Base-by-base conservation (phyloP, 768 basidiomycete genomes). In the Leucocoprinus birnbaumii region DNA sequence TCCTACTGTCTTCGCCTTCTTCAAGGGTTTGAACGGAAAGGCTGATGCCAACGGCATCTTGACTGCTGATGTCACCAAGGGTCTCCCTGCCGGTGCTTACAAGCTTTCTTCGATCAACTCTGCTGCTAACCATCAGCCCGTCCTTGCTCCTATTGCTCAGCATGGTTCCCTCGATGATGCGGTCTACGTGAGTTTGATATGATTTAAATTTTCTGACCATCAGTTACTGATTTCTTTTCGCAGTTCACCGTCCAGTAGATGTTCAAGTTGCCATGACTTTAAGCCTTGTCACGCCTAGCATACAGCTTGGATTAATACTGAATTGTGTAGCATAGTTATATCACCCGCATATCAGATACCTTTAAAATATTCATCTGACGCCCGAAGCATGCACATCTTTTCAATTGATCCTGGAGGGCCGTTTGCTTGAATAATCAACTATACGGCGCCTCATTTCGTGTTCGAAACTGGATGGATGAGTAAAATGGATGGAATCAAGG, bases 121-220 rank as follows among this genome's bases (percentile, higher is more conserved):
- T 43, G 76, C 79, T 22, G 66, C 77, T 10, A 86, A 86, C 70
- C 83, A 87, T 59, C 80, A 81, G 61, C 84, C 80, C n/a, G 78
- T 75, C 50, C 66, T 84, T 53, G 83, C 80, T 46, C 74, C 83
- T 7, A 67, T 86, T 50, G 84, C 79, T 22, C 83, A 83, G 59
- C 85, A 83, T 59, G 84, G 84, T 56, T 69, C 72, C 35, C 66
- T 83, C 27, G 81, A 86, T 65, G 84, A 88, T 63, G 68, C 64
- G 37, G 68, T 80, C 60, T 85, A 86, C 69, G 77, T 83, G 59
- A 61, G 78, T 72, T 38, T 14, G 34, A 35, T 38, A 5, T 54
- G 53, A 34, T 31, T 35, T 18, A 26, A 16, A 2, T 18, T 21
- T 34, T 7, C 18, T 3, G 19, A 19, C 18, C 13, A n/a, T n/a